A percentile compares a stretch with the other conserved stretches of the same genome.
Evolutionary conservation across 2,329 filamentous ascomycete genomes (phyloP).

Genomic region (Aspergillus pseudoglaucus): DNA sequence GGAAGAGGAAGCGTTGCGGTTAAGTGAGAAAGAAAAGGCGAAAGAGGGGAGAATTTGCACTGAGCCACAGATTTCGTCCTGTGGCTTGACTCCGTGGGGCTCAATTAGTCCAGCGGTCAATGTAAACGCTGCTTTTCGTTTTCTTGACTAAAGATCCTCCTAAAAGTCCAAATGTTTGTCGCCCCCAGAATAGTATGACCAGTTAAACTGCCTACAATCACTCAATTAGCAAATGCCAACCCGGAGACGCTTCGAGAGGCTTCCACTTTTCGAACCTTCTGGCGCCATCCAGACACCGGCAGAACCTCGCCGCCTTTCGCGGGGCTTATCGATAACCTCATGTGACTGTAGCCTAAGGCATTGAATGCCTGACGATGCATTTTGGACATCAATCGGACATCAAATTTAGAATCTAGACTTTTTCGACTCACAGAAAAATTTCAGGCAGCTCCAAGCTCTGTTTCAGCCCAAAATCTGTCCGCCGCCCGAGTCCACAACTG

Average conservation of each 20-base stretch:
- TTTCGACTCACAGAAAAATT: too few species aligned
- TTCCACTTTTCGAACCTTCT: conserved; percentile 33
- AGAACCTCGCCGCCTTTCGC: conserved; percentile 10
- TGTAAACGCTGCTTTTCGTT: not conserved
- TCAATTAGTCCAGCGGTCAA: not conserved
- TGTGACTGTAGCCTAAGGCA: not conserved
- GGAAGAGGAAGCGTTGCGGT: not conserved
- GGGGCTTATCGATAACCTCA: conserved; percentile 7
- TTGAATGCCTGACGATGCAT: not conserved
- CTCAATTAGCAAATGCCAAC: not conserved
- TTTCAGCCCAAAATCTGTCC: too few species aligned
- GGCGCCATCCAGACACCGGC: conserved; percentile 25
- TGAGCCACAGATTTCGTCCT: not conserved
- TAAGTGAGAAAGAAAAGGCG: not conserved
- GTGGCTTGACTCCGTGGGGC: conserved; percentile 5
- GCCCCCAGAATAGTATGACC: too few species aligned
- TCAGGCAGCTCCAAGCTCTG: too few species aligned
- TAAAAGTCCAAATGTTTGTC: too few species aligned
- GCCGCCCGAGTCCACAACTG: too few species aligned
- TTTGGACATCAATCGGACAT: not conserved
- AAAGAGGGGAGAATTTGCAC: not conserved
- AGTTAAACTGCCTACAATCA: not conserved
- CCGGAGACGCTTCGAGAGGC: conserved; percentile 1
- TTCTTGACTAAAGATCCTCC: not conserved
- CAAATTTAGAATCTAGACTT: too few species aligned